phyloP scores from a whole-genome alignment of 495 filamentous ascomycete genomes.

The Acidiella bohemica region DNA sequence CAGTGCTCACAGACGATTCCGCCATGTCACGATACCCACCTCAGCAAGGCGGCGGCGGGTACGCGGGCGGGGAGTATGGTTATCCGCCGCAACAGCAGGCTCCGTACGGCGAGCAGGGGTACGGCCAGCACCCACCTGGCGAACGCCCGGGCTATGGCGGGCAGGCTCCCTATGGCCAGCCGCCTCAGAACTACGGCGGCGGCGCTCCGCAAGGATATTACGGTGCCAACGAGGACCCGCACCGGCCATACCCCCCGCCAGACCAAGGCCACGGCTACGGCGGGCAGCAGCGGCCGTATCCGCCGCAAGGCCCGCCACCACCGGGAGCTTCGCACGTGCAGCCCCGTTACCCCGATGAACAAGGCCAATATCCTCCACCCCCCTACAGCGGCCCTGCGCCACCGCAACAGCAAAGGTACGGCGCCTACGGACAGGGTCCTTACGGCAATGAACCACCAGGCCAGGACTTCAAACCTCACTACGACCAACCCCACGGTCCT shows the following conservation, averaged over 20 bases:
- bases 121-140: not conserved
- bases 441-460: slow-evolving; percentile 3
- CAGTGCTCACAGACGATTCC: too few relatives aligned
- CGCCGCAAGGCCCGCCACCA: not conserved
- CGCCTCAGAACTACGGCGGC: not conserved
- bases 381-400: not conserved
- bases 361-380: not conserved
- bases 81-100: slow-evolving; percentile 1
- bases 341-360: not conserved
- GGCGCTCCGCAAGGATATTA: slow-evolving; percentile 7
- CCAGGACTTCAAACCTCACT: slow-evolving; percentile 7
- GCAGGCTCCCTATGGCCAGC: not conserved
- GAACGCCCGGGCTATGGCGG: not conserved
- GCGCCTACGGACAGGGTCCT: not conserved
- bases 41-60: slow-evolving; percentile 6
- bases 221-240: slow-evolving; percentile 5
- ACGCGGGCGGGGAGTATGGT: slow-evolving; percentile 3
- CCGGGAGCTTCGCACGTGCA: not conserved
- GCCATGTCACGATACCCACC: slow-evolving; percentile 7
- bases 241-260: slow-evolving; percentile 4
- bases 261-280: not conserved
- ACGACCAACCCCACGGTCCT: slow-evolving; percentile 6
- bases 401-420: slow-evolving; percentile 1
- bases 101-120: not conserved
- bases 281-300: slow-evolving; percentile 1